These are phyloP conservation scores for Botrytis sinoallii DNA, from an alignment of 2,329 filamentous ascomycete genomes.

Conservation along the genomic window DNA sequence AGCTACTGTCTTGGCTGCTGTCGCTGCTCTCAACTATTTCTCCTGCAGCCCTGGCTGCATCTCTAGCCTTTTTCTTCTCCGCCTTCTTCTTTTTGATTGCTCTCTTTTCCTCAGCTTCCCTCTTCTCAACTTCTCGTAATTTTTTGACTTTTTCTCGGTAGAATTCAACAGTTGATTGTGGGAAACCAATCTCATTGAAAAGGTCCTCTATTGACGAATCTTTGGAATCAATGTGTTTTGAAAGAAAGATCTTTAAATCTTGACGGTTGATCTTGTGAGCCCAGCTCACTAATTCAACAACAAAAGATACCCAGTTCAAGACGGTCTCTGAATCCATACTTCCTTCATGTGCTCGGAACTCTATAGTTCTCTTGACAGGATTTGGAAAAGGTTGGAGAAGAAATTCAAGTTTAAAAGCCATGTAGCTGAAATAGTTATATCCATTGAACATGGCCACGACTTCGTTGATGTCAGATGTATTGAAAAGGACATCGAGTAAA, in stretches of 20 bases:
- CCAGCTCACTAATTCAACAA: constrained; percentile 6
- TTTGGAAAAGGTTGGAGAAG: not conserved
- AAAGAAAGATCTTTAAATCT: constrained; percentile 1
- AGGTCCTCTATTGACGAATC: not conserved
- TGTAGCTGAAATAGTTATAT: accelerated
- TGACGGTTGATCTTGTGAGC: not conserved
- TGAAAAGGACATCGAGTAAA: not conserved
- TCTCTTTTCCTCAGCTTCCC: not conserved
- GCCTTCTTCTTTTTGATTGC: not conserved
- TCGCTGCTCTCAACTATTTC: not conserved
- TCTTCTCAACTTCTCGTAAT: not conserved
- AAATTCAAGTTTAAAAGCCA: not conserved
- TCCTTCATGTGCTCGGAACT: constrained; percentile 30
- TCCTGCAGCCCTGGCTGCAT: not conserved
- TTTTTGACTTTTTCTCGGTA: not conserved
- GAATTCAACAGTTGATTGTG: not conserved
- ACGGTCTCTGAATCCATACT: constrained; percentile 23
- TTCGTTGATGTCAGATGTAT: not conserved
- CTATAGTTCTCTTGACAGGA: constrained; percentile 20
- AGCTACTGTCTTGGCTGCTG: not conserved
- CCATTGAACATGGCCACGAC: not conserved
- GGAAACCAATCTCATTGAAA: constrained; percentile 1
- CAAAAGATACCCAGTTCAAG: constrained; percentile 4
- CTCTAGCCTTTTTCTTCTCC: not conserved
- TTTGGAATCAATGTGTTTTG: not conserved